Evolutionary conservation across 257 asterid genomes (phyloP).

Genomic region (Rubia yunnanensis): DNA sequence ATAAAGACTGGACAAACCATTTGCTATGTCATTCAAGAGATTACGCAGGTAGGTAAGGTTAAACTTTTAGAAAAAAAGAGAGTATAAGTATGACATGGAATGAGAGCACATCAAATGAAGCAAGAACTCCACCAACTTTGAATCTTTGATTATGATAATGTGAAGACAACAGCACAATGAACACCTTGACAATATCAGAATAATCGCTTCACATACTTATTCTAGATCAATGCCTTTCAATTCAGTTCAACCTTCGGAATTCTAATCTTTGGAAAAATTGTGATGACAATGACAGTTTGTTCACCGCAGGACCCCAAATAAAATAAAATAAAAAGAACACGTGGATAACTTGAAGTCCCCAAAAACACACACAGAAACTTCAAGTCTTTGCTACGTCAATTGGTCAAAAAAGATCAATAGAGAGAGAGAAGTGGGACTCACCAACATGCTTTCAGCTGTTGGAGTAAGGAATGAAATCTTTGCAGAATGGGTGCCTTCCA

Average conservation of each 20-base stretch:
- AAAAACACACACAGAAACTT: background rate
- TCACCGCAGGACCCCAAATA: background rate
- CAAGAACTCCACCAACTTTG: background rate
- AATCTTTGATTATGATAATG: background rate
- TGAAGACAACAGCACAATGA: background rate
- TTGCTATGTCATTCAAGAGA: background rate
- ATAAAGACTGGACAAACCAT: background rate
- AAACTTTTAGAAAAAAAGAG: background rate
- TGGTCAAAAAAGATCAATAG: background rate
- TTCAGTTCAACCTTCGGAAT: background rate
- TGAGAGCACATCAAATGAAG: background rate
- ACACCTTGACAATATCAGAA: background rate
- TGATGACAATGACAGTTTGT: background rate
- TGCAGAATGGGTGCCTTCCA: slow-evolving; percentile 60
- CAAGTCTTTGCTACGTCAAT: background rate
- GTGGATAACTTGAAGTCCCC: slow-evolving; percentile 7
- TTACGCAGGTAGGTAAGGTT: background rate
- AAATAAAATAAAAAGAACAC: background rate
- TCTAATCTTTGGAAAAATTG: background rate
- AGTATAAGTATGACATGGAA: background rate
- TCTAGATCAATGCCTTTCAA: background rate
- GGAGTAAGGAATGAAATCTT: slow-evolving; percentile 70
- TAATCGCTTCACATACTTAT: background rate
- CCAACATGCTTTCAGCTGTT: slow-evolving; percentile 86
- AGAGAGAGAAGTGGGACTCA: slow-evolving; percentile 34